Evolutionary conservation across 306 rosid species (phyloP).

Genomic region (Hippophae tibetana): DNA sequence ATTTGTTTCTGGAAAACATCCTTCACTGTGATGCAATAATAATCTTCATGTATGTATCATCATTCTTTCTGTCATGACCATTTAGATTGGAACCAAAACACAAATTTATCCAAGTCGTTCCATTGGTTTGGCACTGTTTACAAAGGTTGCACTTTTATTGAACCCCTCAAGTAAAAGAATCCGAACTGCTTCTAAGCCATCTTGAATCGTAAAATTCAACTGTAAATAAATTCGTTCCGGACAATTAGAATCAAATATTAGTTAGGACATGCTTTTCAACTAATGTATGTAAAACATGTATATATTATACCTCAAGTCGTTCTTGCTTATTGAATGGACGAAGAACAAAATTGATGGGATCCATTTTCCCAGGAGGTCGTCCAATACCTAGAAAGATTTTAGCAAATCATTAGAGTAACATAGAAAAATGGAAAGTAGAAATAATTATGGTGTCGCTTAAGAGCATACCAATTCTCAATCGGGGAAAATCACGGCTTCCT

Average conservation of each 20-base stretch:
- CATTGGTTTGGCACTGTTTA: conserved; percentile 37
- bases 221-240: conserved; percentile 29
- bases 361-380: conserved; percentile 62
- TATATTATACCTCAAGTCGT: conserved; percentile 50
- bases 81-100: not conserved
- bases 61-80: not conserved
- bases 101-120: conserved; percentile 35
- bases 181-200: conserved; percentile 61
- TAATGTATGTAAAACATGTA: conserved; percentile 1
- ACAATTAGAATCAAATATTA: conserved; percentile 15
- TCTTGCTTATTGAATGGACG: conserved; percentile 71
- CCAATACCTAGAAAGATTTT: conserved; percentile 33
- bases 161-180: conserved; percentile 78
- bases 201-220: conserved; percentile 66
- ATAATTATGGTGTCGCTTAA: conserved; percentile 7
- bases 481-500: conserved; percentile 68
- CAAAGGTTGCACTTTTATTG: conserved; percentile 58
- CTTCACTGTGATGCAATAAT: no score
- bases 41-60: not conserved
- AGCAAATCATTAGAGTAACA: not conserved
- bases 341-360: conserved; percentile 66
- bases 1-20: no score
- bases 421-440: not conserved
- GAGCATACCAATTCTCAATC: conserved; percentile 62
- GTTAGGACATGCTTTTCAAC: conserved; percentile 2